Percentiles rank a stretch among this genome's conserved stretches.
These are phyloP conservation scores for Phytophthora brassicae DNA, from an alignment of 352 stramenopile species.

Conservation along the genomic window DNA sequence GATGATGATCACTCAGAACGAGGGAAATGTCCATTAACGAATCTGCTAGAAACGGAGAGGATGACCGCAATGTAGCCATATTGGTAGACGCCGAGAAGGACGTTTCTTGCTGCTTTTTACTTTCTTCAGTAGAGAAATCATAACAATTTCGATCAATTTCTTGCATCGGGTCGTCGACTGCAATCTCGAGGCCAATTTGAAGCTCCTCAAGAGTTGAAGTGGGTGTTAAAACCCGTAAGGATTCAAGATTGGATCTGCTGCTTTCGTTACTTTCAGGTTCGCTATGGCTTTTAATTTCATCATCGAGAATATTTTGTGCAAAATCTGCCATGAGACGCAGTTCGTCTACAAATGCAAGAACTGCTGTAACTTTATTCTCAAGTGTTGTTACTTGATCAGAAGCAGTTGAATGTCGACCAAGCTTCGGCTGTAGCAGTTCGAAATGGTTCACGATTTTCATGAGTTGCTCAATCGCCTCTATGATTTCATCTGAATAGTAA, in stretches of 20 bases:
- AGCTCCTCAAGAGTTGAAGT: conserved; percentile 19
- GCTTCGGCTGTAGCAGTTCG: conserved; percentile 35
- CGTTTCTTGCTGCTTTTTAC: background rate
- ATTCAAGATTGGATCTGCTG: conserved; percentile 44
- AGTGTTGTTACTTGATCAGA: conserved; percentile 19
- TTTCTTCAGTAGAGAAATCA: conserved; percentile 24
- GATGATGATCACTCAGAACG: conserved; percentile 76
- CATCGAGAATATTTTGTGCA: conserved; percentile 57
- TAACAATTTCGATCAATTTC: conserved; percentile 8
- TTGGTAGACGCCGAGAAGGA: conserved; percentile 3
- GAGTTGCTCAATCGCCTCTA: conserved; percentile 39
- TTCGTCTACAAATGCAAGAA: conserved; percentile 63
- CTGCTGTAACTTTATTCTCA: conserved; percentile 34
- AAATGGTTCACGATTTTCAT: conserved; percentile 50
- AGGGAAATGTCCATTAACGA: conserved; percentile 74
- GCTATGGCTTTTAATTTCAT: conserved; percentile 35
- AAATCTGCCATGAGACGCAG: conserved; percentile 58
- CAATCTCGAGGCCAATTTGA: conserved; percentile 24
- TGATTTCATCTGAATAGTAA: conserved; percentile 15
- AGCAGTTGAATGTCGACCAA: conserved; percentile 16
- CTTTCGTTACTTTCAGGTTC: conserved; percentile 39
- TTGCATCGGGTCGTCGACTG: conserved; percentile 10
- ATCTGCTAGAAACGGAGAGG: conserved; percentile 43
- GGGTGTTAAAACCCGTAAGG: conserved; percentile 29
- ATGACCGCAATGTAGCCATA: conserved; percentile 8